Conservation (phyloP, 768 basidiomycete genomes). For the Dioszegia aurantiaca region DNA sequence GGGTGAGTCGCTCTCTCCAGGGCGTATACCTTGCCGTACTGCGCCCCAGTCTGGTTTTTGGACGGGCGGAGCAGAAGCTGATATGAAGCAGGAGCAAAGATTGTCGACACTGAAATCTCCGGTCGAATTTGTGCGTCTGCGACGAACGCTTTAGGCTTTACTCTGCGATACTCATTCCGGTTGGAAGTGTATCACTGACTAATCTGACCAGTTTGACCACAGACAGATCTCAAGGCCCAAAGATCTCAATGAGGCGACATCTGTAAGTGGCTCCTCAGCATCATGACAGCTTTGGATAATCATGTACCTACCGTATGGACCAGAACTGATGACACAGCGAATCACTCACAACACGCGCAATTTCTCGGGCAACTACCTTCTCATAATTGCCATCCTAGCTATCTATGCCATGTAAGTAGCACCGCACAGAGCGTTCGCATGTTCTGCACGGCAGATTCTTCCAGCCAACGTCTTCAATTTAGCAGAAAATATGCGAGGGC, state of each 20-base stretch:
- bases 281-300: background rate
- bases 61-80: too few relatives aligned
- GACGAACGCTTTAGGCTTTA: too few relatives aligned
- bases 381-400: slow-evolving; percentile 82
- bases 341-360: slow-evolving; percentile 82
- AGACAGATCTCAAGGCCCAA: slow-evolving; percentile 49
- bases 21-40: too few relatives aligned
- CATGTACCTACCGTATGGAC: background rate
- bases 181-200: too few relatives aligned
- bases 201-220: slow-evolving; percentile 47
- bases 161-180: too few relatives aligned
- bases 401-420: slow-evolving; percentile 72
- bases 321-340: slow-evolving; percentile 58
- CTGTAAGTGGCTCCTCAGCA: slow-evolving; percentile 26
- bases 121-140: slow-evolving; percentile 50
- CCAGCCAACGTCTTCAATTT: too few relatives aligned
- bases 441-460: background rate
- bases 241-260: slow-evolving; percentile 52
- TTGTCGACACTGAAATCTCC: slow-evolving; percentile 49
- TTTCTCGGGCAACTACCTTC: slow-evolving; percentile 76
- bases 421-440: background rate
- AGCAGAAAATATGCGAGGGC: too few relatives aligned
- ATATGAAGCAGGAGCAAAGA: slow-evolving; percentile 47
- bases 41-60: background rate
- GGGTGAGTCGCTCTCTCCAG: slow-evolving; percentile 35